Conservation (phyloP, 805 yeast species). For the Pichia heedii region DNA sequence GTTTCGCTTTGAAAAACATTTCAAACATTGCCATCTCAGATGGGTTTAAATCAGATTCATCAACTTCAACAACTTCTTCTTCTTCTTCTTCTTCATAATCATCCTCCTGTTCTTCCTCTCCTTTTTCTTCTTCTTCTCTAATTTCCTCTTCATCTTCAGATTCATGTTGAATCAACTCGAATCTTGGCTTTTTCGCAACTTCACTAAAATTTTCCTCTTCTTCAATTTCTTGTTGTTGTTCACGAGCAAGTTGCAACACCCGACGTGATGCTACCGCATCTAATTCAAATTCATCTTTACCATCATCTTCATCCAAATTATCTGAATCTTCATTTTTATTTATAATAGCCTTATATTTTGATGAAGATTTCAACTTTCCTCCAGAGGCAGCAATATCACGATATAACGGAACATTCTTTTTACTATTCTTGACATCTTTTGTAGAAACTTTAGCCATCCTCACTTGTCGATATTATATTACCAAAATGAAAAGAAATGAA, state of each 20-base stretch:
- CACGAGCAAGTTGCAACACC: conserved; percentile 81
- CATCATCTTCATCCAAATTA: conserved; percentile 34
- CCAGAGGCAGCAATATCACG: conserved; percentile 68
- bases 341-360: conserved; percentile 13
- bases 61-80: conserved; percentile 35
- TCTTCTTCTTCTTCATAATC: conserved; percentile 28
- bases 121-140: conserved; percentile 13
- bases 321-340: conserved; percentile 20
- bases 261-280: conserved; percentile 79
- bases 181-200: conserved; percentile 22
- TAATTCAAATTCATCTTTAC: conserved; percentile 52
- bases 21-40: conserved; percentile 82
- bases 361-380: conserved; percentile 51
- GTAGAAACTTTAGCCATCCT: conserved; percentile 61
- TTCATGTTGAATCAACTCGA: conserved; percentile 26
- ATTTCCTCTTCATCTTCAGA: conserved; percentile 26
- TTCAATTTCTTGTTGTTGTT: conserved; percentile 86
- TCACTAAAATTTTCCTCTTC: conserved; percentile 43
- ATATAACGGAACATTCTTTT: conserved; percentile 74
- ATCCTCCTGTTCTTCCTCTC: conserved; percentile 17
- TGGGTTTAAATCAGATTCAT: conserved; percentile 58
- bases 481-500: neutral
- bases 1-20: conserved; percentile 44
- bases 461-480: neutral
- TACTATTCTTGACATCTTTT: conserved; percentile 41